Base-by-base conservation (phyloP, 805 yeast genomes). In the Candida germanica region DNA sequence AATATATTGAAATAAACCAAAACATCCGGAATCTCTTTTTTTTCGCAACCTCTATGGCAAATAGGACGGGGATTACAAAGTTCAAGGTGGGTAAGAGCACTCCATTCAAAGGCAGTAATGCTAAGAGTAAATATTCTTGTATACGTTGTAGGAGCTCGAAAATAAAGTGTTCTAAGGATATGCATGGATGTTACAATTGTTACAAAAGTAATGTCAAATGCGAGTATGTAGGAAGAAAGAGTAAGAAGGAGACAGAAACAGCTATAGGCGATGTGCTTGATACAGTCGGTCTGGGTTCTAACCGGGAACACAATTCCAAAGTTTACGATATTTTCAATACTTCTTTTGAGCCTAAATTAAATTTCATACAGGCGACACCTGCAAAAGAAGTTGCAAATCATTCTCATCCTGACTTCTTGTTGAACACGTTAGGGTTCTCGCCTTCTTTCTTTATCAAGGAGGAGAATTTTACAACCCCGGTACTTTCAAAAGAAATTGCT, bases 401-500 rank as follows among this genome's bases (percentile, higher is more conserved):
- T 20, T 20, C 23, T 20, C 23, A 14, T 8, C 27, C 34, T 10
- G 42, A 44, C 14, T 30, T 40, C n/a, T 19, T 47, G 9, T 26
- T 47, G 8, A 33, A 44, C n/a, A 40, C 48, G 5, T 43, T 47
- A 6, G 48, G 50, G 13, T 40, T 46, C 13, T 43, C 51, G 9
- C 37, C 41, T 21, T 42, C 39, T 14, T 39, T 42, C 31, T 35
- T 43, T 4, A 41, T 26, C 13, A 42, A 43, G 16, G 35, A 34
- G 4, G 48, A 46, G 5, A n/a, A 22, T 6, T 4, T 39, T 6
- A 3, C 13, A 5, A 13, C 20, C 8, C 51, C 51, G 10, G 30
- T 34, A 7, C 38, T 47, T 6, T 60, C 61, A 7, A 51, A 61
- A 31, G 51, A 56, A 5, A 40, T 66, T 5, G 57, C 61, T 12